Conservation (phyloP, 345 rosid genomes). For the Moringa oleifera region DNA sequence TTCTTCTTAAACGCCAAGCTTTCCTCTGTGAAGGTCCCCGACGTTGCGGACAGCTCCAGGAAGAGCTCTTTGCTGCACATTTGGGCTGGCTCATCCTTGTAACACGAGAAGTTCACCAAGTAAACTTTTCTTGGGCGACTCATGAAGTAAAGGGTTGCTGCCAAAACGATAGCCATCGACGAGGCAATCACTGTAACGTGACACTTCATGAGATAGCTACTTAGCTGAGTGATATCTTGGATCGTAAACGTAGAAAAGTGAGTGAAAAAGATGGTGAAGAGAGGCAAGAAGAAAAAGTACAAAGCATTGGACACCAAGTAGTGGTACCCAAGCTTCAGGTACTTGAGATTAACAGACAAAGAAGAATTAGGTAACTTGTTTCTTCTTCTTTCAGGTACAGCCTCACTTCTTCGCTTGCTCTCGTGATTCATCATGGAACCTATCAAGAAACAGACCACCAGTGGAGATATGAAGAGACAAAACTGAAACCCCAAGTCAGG, state of each 20-base stretch:
- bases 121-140: conserved; percentile 20
- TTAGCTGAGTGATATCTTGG: neutral
- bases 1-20: conserved; percentile 1
- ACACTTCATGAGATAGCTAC: conserved; percentile 1
- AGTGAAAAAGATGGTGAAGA: too few species aligned
- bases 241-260: neutral
- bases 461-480: too few species aligned
- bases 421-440: too few species aligned
- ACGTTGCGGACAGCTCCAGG: neutral
- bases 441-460: too few species aligned
- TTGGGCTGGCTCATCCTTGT: conserved; percentile 10
- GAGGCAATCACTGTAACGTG: neutral
- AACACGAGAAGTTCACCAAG: conserved; percentile 20
- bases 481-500: too few species aligned
- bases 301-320: too few species aligned
- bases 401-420: too few species aligned
- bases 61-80: neutral
- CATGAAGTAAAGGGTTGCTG: conserved; percentile 21
- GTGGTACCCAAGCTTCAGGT: too few species aligned
- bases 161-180: conserved; percentile 13
- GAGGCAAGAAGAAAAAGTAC: too few species aligned
- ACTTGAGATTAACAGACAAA: too few species aligned
- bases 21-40: conserved; percentile 1
- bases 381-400: too few species aligned
- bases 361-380: too few species aligned